These are phyloP conservation scores for Russula sp. DNA, from an alignment of 768 basidiomycete genomes.

Conservation along the genomic window DNA sequence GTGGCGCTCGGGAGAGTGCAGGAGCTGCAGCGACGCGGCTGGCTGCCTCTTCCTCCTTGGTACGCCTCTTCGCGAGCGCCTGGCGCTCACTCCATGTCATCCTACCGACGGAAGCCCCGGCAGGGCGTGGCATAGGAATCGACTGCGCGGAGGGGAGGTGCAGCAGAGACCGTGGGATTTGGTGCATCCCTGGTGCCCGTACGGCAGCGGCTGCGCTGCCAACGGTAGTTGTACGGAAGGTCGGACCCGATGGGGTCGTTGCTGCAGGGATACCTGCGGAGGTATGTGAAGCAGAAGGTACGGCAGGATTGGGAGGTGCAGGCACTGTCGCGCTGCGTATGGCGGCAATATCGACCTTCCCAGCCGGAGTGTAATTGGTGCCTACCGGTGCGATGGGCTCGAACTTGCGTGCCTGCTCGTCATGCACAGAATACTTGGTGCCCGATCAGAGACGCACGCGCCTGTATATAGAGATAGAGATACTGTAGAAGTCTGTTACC, in stretches of 20 bases:
- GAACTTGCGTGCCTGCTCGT: slow-evolving; percentile 32
- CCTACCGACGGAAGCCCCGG: slow-evolving; percentile 52
- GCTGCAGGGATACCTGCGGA: slow-evolving; percentile 31
- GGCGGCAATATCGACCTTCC: slow-evolving; percentile 52
- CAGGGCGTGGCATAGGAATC: slow-evolving; percentile 26
- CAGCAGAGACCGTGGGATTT: slow-evolving; percentile 30
- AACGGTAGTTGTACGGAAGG: slow-evolving; percentile 22
- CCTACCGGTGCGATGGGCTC: slow-evolving; percentile 83
- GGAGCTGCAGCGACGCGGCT: slow-evolving; percentile 40
- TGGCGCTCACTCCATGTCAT: slow-evolving; percentile 94
- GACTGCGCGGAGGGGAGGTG: slow-evolving; percentile 31
- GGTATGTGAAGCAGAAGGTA: slow-evolving; percentile 37
- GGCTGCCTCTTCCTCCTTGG: slow-evolving; percentile 59
- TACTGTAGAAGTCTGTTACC: too few relatives aligned
- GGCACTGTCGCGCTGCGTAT: slow-evolving; percentile 33
- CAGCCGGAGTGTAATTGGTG: slow-evolving; percentile 64
- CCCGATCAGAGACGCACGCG: slow-evolving; percentile 43
- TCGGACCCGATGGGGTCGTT: slow-evolving; percentile 38
- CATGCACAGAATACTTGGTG: slow-evolving; percentile 79
- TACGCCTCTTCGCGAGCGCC: slow-evolving; percentile 81
- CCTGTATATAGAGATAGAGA: too few relatives aligned
- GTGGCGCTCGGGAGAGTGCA: slow-evolving; percentile 9
- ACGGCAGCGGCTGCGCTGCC: slow-evolving; percentile 34
- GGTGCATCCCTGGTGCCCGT: slow-evolving; percentile 60
- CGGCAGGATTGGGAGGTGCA: slow-evolving; percentile 19